phyloP scores from a whole-genome alignment of 495 filamentous ascomycete genomes.

The Talaromyces liani region DNA sequence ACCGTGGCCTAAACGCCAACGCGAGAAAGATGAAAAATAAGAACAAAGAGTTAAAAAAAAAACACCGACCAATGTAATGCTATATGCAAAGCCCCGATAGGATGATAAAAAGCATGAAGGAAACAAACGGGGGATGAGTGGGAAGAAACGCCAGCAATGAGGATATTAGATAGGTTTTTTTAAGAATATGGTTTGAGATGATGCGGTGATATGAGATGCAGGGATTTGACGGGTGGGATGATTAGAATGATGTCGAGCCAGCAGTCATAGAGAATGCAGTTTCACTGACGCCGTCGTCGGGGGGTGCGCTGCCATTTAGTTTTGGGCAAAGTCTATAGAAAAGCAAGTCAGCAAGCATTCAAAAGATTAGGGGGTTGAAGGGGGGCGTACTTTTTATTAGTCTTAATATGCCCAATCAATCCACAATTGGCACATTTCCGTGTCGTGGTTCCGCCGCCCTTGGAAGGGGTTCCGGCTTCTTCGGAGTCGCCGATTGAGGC shows the following conservation, averaged over 20 bases:
- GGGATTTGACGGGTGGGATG: not conserved
- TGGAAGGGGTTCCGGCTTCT: slow-evolving; percentile 37
- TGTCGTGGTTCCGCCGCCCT: slow-evolving; percentile 58
- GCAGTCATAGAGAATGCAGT: slow-evolving; percentile 48
- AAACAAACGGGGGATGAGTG: not conserved
- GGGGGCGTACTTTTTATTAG: slow-evolving; percentile 81
- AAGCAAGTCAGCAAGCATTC: not conserved
- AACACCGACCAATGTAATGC: not conserved
- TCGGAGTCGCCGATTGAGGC: slow-evolving; percentile 29
- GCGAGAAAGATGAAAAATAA: not conserved
- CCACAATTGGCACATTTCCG: slow-evolving; percentile 97
- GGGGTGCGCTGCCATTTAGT: slow-evolving; percentile 78
- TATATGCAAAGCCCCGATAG: not conserved
- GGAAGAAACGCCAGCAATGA: not conserved
- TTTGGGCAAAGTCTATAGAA: slow-evolving; percentile 69
- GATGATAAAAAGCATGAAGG: not conserved
- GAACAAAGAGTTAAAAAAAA: not conserved
- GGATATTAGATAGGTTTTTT: not conserved
- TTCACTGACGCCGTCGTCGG: slow-evolving; percentile 51
- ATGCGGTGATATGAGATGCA: not conserved
- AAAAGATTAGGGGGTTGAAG: slow-evolving; percentile 11
- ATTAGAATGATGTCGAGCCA: not conserved
- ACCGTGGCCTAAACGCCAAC: not conserved
- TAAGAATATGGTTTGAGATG: not conserved
- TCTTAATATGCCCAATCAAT: slow-evolving; percentile 94